Evolutionary conservation across 345 rosid genomes (phyloP).

Genomic region (Nasturtium officinale): DNA sequence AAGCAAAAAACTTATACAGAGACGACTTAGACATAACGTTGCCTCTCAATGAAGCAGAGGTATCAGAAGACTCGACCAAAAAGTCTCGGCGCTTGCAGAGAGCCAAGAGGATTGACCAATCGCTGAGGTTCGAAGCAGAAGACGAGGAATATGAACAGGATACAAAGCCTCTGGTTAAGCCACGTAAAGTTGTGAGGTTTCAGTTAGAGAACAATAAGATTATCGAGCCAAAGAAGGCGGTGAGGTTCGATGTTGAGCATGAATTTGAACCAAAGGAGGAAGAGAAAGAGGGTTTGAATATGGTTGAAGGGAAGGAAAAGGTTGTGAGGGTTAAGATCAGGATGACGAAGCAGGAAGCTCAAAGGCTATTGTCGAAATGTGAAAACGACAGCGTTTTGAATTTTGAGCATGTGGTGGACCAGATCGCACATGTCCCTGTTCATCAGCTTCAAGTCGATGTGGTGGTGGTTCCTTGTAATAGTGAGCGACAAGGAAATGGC

Average conservation of each 20-base stretch:
- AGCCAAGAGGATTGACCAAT: slow-evolving; percentile 36
- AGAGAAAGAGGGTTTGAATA: slow-evolving; percentile 9
- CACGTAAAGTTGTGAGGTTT: slow-evolving; percentile 45
- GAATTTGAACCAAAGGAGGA: slow-evolving; percentile 23
- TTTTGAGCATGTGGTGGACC: slow-evolving; percentile 54
- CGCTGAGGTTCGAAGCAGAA: slow-evolving; percentile 37
- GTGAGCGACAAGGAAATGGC: slow-evolving; percentile 17
- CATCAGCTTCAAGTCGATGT: slow-evolving; percentile 46
- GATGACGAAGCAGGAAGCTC: slow-evolving; percentile 70
- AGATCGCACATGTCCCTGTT: slow-evolving; percentile 50
- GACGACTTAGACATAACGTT: slow-evolving; percentile 32
- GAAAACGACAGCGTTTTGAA: slow-evolving; percentile 55
- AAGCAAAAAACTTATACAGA: slow-evolving; percentile 29
- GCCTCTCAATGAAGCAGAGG: slow-evolving; percentile 32
- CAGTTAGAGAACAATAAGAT: slow-evolving; percentile 40
- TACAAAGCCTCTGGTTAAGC: slow-evolving; percentile 28
- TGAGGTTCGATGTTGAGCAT: slow-evolving; percentile 16
- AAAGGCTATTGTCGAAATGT: slow-evolving; percentile 51
- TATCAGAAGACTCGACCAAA: slow-evolving; percentile 26
- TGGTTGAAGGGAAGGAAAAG: slow-evolving; percentile 14
- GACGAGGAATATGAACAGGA: slow-evolving; percentile 40
- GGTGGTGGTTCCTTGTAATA: slow-evolving; percentile 36
- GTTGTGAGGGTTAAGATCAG: slow-evolving; percentile 57
- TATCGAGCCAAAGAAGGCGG: slow-evolving; percentile 24
- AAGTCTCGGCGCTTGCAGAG: slow-evolving; percentile 37